Base-by-base conservation (phyloP, 495 filamentous ascomycete species). In the Talaromyces ruber region DNA sequence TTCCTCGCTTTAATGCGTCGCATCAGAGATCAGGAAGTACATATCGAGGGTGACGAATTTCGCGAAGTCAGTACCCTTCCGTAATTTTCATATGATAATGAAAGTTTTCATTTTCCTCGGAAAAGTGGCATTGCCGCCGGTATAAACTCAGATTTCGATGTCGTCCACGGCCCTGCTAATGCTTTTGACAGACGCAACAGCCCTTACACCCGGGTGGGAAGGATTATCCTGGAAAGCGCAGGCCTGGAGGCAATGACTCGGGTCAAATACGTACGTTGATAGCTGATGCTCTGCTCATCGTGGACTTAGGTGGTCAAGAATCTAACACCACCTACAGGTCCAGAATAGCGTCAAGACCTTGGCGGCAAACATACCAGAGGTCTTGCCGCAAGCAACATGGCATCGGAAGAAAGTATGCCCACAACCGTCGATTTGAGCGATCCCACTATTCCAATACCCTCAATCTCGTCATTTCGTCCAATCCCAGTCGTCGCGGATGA, bases 1-100 rank as follows among this genome's bases (percentile, higher is more conserved):
- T 94, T 94, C 66, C 77, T 93, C 18, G 81, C 81, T 8, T 71
- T 94, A 65, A 93, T 94, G 90, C 84, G 88, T 29, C 79, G 80
- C 58, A 76, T 83, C 63, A 75, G 81, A 52, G 81, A 83, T 68
- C 76, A 74, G 25, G 80, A 82, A 66, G 80, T 82, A 22, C 73
- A 79, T 62, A 71, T 83, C 58, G 72, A 82, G 63, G 81, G 80
- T 30, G 77, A 82, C 59, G 76, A 81, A 63, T 79, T 83, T 66
- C 74, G 77, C 64, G 77, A 82, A 80, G 81, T 83, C 71, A 81
- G 79, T 82, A 75, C 69, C 68, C 74, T 72, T 72, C 69, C 72
- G 69, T 76, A 69, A 72, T 67, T 68, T 74, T 32, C 24, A 32
- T 58, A 29, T 28, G 28, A 28, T 28, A 54, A 54, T 25, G 11